Evolutionary conservation across 139 green algal species (phyloP), one percentile per base, ranked within the genome.

Genomic region (Coelastrella sp.): DNA sequence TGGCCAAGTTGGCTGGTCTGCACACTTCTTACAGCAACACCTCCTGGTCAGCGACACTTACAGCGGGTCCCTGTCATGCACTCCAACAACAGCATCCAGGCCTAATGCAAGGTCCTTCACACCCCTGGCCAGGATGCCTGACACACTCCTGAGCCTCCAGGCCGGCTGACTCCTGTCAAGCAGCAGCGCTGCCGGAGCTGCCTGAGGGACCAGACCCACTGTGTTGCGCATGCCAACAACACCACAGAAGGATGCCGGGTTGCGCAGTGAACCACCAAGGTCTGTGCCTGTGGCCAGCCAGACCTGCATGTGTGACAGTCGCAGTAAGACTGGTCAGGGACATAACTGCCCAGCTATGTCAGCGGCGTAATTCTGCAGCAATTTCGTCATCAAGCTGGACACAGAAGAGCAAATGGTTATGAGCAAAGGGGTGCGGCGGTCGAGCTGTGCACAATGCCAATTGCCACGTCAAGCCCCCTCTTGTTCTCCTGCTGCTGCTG

Each of bases 221-320:
- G 24, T 79, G 24, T 78, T 72, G 60, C 78, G 75, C 27, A 78
- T 85, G 75, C 92, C 94, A 56, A 95, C 89, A 35, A 95, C 81
- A 17, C 93, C 92, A 76, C 92, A 95, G 90, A 93, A 96, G 49
- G 91, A 89, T 6, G 92, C 93, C 5, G 94, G 93, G 79, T 94
- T 93, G n/a, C 94, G 87, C 25, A 96, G 89, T 7, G 93, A 96
- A 3, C 94, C 94, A 9, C 94, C 94, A 15, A 95, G 88, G 83
- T 96, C 94, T 5, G 92, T 93, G 14, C 94, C 84, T 12, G 89
- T 94, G 6, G 81, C 92, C 56, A 92, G 73, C 92, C 92, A 94
- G n/a, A 89, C 89, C 88, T 93, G 90, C 35, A 49, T 49, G 35
- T 49, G 35, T 49, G 35, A 5, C 35, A 49, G 35, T 49, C 3